Percentiles rank a stretch among this genome's conserved stretches.
Conservation (phyloP, 1,139 yeast genomes). For the Sugiyamaella xylanicola region DNA sequence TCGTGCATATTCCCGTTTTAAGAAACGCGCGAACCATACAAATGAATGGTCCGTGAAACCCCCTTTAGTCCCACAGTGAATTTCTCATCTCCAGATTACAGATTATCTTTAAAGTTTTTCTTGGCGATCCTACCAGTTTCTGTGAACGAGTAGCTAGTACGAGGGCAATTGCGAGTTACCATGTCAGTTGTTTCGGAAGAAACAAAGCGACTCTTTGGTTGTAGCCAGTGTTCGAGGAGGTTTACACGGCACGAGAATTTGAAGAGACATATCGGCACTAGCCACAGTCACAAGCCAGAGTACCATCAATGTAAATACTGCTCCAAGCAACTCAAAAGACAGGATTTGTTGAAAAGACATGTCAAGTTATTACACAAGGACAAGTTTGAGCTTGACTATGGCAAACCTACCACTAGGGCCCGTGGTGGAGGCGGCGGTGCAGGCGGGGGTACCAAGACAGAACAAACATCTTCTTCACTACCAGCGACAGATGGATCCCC, state of each 20-base stretch:
- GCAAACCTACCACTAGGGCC: not conserved
- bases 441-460: too few relatives aligned
- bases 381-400: constrained; percentile 21
- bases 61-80: not conserved
- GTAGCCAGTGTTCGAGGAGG: constrained; percentile 20
- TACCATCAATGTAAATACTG: constrained; percentile 21
- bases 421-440: not conserved
- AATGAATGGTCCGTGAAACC: not conserved
- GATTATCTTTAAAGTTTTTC: not conserved
- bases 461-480: not conserved
- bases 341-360: constrained; percentile 22
- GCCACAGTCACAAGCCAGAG: constrained; percentile 14
- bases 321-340: constrained; percentile 18
- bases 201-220: constrained; percentile 17
- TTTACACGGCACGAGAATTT: constrained; percentile 23
- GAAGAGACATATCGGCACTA: constrained; percentile 21
- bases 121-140: not conserved
- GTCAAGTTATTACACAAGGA: constrained; percentile 20
- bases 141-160: not conserved
- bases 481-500: constrained; percentile 4
- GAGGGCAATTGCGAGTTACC: not conserved
- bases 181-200: constrained; percentile 11
- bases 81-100: not conserved
- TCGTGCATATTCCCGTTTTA: constrained; percentile 1
- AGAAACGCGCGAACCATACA: not conserved